phyloP scores from a whole-genome alignment of 2,329 filamentous ascomycete species.

The Talaromyces sp. region DNA sequence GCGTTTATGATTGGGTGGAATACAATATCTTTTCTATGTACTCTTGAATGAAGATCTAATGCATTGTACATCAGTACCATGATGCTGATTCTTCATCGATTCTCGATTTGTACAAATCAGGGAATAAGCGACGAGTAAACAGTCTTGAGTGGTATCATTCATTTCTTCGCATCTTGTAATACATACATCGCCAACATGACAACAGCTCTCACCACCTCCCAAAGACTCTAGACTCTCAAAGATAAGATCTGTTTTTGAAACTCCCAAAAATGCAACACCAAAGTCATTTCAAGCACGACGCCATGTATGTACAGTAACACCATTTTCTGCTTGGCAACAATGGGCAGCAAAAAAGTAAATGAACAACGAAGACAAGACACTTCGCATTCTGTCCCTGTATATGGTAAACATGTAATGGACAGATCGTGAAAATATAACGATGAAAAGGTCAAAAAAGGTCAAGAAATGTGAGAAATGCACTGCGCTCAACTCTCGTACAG shows the following conservation, averaged over 20 bases:
- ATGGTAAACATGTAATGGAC: conserved; percentile 10
- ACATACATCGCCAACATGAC: conserved; percentile 12
- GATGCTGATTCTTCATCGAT: neutral
- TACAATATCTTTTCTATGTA: neutral
- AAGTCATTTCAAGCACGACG: conserved; percentile 12
- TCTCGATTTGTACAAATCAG: neutral
- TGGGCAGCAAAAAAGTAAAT: conserved; percentile 7
- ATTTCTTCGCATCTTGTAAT: conserved; percentile 7
- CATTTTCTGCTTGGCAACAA: neutral
- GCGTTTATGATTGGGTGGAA: conserved; percentile 4
- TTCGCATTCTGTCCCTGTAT: neutral
- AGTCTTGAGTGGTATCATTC: conserved; percentile 10
- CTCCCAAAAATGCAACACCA: conserved; percentile 16
- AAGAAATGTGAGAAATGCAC: conserved; percentile 11
- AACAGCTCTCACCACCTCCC: neutral
- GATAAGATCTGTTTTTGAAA: conserved; percentile 7
- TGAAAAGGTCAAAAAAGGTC: neutral
- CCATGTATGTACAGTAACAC: conserved; percentile 13
- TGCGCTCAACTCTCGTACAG: conserved; percentile 15
- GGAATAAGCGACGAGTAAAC: neutral
- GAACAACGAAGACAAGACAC: conserved; percentile 11
- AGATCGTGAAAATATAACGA: neutral
- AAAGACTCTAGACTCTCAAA: conserved; percentile 12
- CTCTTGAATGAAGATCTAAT: neutral
- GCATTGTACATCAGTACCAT: neutral